Evolutionary conservation across 371 early-diverging fungal genomes (phyloP).

Genomic region (Mortierella sp.): DNA sequence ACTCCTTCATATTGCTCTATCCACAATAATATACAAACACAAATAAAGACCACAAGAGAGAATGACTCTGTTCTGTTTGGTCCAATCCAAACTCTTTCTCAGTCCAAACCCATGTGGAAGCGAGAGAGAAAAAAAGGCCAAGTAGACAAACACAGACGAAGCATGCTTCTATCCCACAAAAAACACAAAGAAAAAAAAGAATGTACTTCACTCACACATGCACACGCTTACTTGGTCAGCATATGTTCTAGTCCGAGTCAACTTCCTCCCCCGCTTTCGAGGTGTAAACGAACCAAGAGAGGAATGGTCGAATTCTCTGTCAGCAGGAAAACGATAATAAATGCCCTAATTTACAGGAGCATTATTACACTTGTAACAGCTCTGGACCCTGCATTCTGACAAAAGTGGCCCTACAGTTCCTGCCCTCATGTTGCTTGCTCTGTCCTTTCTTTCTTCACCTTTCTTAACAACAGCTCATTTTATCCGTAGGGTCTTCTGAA

Average conservation of each 20-base stretch:
- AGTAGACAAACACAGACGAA: neutral
- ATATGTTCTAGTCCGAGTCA: neutral
- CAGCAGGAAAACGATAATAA: neutral
- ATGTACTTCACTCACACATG: neutral
- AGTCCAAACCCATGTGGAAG: slow-evolving; percentile 3
- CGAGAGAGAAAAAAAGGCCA: neutral
- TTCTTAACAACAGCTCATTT: neutral
- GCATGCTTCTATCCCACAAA: neutral
- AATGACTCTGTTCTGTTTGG: neutral
- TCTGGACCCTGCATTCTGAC: slow-evolving; percentile 7
- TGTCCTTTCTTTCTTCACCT: too few relatives aligned
- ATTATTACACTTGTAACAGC: neutral
- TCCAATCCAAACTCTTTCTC: neutral
- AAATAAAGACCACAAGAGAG: neutral
- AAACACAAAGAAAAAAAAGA: neutral
- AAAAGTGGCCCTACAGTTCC: neutral
- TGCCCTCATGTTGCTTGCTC: neutral
- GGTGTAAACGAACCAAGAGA: neutral
- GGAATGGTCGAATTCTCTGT: neutral
- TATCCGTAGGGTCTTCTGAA: neutral
- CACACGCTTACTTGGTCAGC: slow-evolving; percentile 1
- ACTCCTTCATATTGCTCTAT: neutral
- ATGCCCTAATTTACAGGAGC: neutral
- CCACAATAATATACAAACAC: neutral
- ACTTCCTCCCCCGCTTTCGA: neutral